Percentiles rank a stretch among this genome's conserved stretches.
Conservation (phyloP, 768 basidiomycete species). For the Rhizopogon salebrosus region DNA sequence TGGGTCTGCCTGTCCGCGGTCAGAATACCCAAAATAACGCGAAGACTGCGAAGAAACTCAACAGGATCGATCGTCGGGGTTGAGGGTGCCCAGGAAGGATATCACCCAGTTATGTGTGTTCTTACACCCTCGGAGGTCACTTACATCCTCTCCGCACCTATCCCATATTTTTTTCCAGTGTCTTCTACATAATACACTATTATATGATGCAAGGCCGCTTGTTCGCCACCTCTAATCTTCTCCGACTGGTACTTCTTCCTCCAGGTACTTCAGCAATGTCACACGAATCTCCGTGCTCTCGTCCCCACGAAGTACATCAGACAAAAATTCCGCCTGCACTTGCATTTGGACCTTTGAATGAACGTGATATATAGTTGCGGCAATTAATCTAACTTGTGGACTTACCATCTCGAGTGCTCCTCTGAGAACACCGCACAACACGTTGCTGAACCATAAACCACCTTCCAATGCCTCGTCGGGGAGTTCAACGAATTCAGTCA, state of each 20-base stretch:
- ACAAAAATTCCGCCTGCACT: slow-evolving; percentile 83
- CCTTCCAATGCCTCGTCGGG: slow-evolving; percentile 91
- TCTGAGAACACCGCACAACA: slow-evolving; percentile 88
- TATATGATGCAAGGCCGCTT: slow-evolving; percentile 6
- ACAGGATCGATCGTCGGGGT: slow-evolving; percentile 66
- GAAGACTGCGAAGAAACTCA: slow-evolving; percentile 85
- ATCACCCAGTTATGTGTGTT: slow-evolving; percentile 9
- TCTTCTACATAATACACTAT: slow-evolving; percentile 1
- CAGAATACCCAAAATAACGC: slow-evolving; percentile 92
- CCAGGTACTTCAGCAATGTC: slow-evolving; percentile 82
- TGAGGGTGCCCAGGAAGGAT: slow-evolving; percentile 12
- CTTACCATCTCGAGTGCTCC: slow-evolving; percentile 95
- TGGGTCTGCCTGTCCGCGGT: slow-evolving; percentile 90
- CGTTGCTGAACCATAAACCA: slow-evolving; percentile 95
- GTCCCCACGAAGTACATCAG: slow-evolving; percentile 88
- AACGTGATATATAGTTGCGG: background rate
- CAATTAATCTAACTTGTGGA: slow-evolving; percentile 4
- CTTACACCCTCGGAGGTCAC: slow-evolving; percentile 4
- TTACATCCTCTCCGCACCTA: background rate
- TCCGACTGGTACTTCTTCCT: slow-evolving; percentile 92
- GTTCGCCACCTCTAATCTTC: slow-evolving; percentile 61
- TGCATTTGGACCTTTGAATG: slow-evolving; percentile 85
- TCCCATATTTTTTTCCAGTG: background rate
- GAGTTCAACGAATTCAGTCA: slow-evolving; percentile 95
- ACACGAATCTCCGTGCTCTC: slow-evolving; percentile 93